Evolutionary conservation across 1,284 basidiomycete genomes (phyloP).

Genomic region (Cronartium quercuum): DNA sequence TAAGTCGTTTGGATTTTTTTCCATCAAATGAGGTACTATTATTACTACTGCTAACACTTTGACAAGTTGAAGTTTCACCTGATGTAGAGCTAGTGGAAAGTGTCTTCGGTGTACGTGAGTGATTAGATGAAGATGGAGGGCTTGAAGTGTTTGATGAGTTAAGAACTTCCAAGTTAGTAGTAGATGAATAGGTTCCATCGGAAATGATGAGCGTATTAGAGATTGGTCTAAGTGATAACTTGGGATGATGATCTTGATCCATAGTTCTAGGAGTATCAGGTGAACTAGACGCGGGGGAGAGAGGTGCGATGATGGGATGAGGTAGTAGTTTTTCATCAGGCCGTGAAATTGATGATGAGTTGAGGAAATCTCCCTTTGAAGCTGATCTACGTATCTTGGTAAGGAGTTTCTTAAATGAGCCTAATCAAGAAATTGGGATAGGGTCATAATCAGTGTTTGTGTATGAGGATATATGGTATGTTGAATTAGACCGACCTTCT

Average conservation of each 20-base stretch:
- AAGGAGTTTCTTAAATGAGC: background rate
- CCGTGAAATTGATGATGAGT: background rate
- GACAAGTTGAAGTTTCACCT: background rate
- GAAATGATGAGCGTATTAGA: background rate
- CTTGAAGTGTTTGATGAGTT: background rate
- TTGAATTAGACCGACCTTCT: background rate
- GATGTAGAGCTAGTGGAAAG: background rate
- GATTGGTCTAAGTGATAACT: background rate
- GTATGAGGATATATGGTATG: background rate
- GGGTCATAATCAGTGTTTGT: background rate
- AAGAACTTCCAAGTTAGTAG: background rate
- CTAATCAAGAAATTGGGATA: background rate
- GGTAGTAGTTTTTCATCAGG: background rate
- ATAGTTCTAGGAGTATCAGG: background rate
- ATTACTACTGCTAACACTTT: background rate
- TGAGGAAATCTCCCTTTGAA: background rate
- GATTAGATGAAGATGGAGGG: background rate
- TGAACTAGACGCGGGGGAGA: background rate
- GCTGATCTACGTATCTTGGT: background rate
- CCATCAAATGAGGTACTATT: background rate
- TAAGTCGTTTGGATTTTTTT: background rate
- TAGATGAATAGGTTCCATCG: background rate
- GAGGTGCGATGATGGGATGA: background rate
- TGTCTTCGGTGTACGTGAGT: background rate
- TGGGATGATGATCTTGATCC: background rate